Evolutionary conservation across 2,329 filamentous ascomycete species (phyloP), one percentile per base, ranked within the genome.

Genomic region (Diaporthe longicolla): DNA sequence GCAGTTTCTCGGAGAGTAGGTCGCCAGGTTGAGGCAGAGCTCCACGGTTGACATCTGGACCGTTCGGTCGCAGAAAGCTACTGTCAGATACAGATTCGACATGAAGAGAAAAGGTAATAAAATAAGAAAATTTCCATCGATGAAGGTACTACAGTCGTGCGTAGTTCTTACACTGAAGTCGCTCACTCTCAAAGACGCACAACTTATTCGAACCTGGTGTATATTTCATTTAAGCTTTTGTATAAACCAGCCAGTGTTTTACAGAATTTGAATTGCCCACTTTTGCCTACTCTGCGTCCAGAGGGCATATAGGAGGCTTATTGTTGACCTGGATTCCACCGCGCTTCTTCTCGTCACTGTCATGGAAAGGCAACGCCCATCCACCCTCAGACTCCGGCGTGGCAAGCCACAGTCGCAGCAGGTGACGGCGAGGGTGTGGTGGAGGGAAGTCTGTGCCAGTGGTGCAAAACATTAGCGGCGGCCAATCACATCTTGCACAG

Each of bases 281-380:
- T 15, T 4, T 17, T 35, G 48, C 48, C 80, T 89, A 96, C 82
- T 96, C 94, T 0, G 93, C 94, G 85, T 96, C 94, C 65, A 95
- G 84, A 13, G 93, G 92, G 55, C 93, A 93, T 68, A 92, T 90
- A 1, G 95, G 95, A 11, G 93, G 86, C 35, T 89, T 93, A 81
- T 97, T 90, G 82, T 97, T 90, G 3, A 98, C 95, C 85, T 97
- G 95, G 77, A 97, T 94, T 0, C 95, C 95, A 10, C 94, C 94
- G 24, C 95, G 88, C 89, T 97, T 97, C 89, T 94, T 94, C 87
- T 97, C 93, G 72, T 89, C 86, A 72, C 90, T 93, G 82, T 97
- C 95, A 78, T 91, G 92, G 84, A 95, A 96, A 0, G 95, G 95
- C 82, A 97, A 83, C 69, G 89, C 91, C 95, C 95, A 97, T 0